These are phyloP conservation scores for Calonectria naviculata DNA, from an alignment of 2,329 filamentous ascomycete genomes.

Conservation along the genomic window DNA sequence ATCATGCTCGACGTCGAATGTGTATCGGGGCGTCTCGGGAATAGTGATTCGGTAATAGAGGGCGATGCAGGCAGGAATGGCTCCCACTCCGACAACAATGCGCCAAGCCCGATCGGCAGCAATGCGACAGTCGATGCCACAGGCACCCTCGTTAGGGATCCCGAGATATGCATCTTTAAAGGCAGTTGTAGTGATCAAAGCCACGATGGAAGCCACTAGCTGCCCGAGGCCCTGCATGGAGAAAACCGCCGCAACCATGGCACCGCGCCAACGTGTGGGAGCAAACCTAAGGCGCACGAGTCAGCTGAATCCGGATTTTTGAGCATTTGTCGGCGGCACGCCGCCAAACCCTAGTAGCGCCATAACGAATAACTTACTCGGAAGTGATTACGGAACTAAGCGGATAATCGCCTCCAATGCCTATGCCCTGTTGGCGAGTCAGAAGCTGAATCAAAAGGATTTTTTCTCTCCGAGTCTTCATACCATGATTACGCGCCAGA, in stretches of 20 bases:
- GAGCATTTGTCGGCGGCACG: conserved; percentile 4
- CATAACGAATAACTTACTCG: conserved; percentile 59
- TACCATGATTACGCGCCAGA: conserved; percentile 81
- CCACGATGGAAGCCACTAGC: conserved; percentile 76
- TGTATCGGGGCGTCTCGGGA: conserved; percentile 86
- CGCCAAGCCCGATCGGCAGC: conserved; percentile 87
- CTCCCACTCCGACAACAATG: conserved; percentile 82
- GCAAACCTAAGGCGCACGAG: conserved; percentile 68
- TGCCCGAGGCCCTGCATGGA: conserved; percentile 90
- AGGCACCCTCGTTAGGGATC: conserved; percentile 56
- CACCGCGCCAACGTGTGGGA: conserved; percentile 83
- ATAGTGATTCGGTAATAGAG: conserved; percentile 90
- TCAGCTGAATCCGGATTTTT: conserved; percentile 25
- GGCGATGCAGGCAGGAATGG: conserved; percentile 80
- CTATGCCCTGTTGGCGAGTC: conserved; percentile 63
- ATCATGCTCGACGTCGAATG: conserved; percentile 82
- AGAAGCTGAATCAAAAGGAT: conserved; percentile 13
- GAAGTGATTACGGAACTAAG: conserved; percentile 84
- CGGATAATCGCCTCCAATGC: conserved; percentile 86
- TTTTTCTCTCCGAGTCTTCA: conserved; percentile 29
- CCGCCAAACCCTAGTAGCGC: conserved; percentile 23
- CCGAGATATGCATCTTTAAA: conserved; percentile 66
- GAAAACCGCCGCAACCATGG: conserved; percentile 87
- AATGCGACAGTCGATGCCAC: conserved; percentile 71
- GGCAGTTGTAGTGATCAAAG: conserved; percentile 73